Conservation (phyloP, 805 yeast species). For the Schwanniomyces vanrijiae region DNA sequence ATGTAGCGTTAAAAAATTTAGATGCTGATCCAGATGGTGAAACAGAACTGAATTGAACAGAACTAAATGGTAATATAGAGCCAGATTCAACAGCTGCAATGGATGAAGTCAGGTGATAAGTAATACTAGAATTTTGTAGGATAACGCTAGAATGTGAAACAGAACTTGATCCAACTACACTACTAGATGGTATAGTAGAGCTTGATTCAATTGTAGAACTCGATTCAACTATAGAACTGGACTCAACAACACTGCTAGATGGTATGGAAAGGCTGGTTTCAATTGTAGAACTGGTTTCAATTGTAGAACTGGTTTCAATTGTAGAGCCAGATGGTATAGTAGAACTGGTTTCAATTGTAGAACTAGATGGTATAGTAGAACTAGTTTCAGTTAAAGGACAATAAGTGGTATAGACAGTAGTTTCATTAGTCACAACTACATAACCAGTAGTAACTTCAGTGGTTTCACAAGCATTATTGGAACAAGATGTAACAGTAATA, state of each 20-base stretch:
- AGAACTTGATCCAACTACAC: neutral
- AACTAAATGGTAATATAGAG: too few species aligned
- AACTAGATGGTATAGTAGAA: constrained; percentile 15
- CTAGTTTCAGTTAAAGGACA: constrained; percentile 23
- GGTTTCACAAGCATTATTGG: constrained; percentile 19
- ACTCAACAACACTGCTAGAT: constrained; percentile 16
- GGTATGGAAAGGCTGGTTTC: constrained; percentile 20
- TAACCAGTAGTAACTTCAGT: constrained; percentile 22
- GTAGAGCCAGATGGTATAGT: neutral
- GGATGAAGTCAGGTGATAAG: too few species aligned
- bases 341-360: constrained; percentile 14
- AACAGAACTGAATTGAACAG: too few species aligned
- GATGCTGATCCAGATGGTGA: too few species aligned
- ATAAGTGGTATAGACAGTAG: constrained; percentile 24
- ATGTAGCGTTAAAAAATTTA: neutral
- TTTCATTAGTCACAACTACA: constrained; percentile 13
- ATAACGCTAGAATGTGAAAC: too few species aligned
- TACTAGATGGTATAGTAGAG: neutral
- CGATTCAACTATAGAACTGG: too few species aligned
- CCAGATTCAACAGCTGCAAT: neutral
- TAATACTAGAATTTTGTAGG: too few species aligned
- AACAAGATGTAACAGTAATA: constrained; percentile 27
- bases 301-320: neutral
- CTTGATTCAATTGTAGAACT: neutral
- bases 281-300: constrained; percentile 21